Percentiles rank a stretch among this genome's conserved stretches.
phyloP scores from a whole-genome alignment of 2,329 filamentous ascomycete species.

The Chaetomiaceae sp. region DNA sequence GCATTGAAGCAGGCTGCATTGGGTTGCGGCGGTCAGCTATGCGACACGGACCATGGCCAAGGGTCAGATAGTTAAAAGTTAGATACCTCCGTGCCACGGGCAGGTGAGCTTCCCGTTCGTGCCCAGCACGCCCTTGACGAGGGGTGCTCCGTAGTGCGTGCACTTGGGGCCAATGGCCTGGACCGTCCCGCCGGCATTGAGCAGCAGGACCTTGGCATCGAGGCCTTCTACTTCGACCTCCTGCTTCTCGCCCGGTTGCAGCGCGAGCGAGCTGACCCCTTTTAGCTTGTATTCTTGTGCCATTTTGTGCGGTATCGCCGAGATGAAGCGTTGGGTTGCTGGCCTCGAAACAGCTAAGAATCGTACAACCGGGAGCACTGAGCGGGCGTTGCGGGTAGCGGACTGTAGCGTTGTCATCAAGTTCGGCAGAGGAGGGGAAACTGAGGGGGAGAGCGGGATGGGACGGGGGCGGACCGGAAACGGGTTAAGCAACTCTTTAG shows the following conservation, averaged over 20 bases:
- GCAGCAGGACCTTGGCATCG: constrained; percentile 79
- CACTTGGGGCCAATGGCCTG: constrained; percentile 82
- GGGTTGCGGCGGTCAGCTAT: constrained; percentile 1
- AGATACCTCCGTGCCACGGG: constrained; percentile 86
- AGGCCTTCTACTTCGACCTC: constrained; percentile 90
- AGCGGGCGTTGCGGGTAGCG: not conserved
- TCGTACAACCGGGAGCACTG: not conserved
- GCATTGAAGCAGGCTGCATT: constrained; percentile 82
- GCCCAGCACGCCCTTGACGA: constrained; percentile 80
- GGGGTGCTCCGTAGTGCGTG: constrained; percentile 86
- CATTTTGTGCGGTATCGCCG: constrained; percentile 39
- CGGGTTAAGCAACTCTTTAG: not conserved
- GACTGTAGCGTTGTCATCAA: constrained; percentile 3
- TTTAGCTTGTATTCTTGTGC: constrained; percentile 67
- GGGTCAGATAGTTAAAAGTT: too few species aligned
- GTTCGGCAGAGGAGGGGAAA: constrained; percentile 3
- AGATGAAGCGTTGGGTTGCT: constrained; percentile 3
- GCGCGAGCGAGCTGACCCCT: constrained; percentile 65
- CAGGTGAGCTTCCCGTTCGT: constrained; percentile 81
- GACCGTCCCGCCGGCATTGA: constrained; percentile 71
- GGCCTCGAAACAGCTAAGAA: not conserved
- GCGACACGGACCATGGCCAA: not conserved
- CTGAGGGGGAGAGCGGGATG: not conserved
- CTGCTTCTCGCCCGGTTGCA: constrained; percentile 77
- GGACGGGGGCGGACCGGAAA: not conserved